Base-by-base conservation (phyloP, 352 stramenopile species). In the Phytophthora pistaciae region DNA sequence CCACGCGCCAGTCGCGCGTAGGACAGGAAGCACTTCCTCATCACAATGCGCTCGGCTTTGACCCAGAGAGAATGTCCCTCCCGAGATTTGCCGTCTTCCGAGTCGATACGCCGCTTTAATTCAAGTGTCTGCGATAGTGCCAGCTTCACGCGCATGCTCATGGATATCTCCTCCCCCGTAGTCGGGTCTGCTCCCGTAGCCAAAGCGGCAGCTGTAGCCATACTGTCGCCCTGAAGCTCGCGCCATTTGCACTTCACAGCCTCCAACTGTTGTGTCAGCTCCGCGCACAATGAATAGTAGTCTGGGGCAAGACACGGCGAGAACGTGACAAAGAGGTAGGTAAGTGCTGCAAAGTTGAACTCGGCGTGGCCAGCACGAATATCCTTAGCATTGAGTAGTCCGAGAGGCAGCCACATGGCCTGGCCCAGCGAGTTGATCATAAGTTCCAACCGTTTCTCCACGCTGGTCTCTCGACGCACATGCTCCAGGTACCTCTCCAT, bases 1-100 rank as follows among this genome's bases (percentile, higher is more conserved):
- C 87, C 87, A 9, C 84, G 75, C 0, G 84, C 83, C 27, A 94
- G 62, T 1, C 83, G 73, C 27, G 83, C 84, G 55, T 91, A 92
- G 56, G 87, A 93, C 9, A 91, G 10, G 44, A 94, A 94, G 56
- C 84, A 93, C 64, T 94, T 94, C 23, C 85, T 76, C 68, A 93
- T 79, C n/a, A 93, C 78, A 55, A 94, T 88, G 21, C 87, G 85
- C 11, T 77, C 40, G 66, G 82, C 87, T 55, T 92, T 92, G 72
- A 80, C 82, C 87, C 87, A 94, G 11, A 92, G 58, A 40, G 78
- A 27, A 60, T 94, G 85, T 3, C 84, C 84, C 29, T 94, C 87
- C 20, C 83, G 83, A 9, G 85, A 78, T 31, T 88, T 85, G 18
- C 70, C 42, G 56, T 92, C 82, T 36, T 93, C 87, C 7, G 52